Evolutionary conservation across 306 rosid genomes (phyloP).

Genomic region (Dicorynia guianensis): DNA sequence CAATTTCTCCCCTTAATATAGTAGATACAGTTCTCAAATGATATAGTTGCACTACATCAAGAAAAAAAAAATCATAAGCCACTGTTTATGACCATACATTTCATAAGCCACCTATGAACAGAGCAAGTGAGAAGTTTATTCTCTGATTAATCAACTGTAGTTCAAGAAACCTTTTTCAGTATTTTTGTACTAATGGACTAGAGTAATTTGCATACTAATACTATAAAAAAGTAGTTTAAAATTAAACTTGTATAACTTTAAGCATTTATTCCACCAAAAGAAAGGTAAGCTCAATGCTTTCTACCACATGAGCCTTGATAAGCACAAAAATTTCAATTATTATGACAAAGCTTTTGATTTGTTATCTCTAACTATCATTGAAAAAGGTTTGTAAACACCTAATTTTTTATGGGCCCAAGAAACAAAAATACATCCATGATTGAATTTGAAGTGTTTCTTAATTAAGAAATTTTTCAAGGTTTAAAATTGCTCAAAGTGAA

Average conservation of each 20-base stretch:
- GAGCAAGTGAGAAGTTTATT: constrained; percentile 82
- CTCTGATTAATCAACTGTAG: constrained; percentile 93
- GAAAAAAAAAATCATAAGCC: constrained; percentile 4
- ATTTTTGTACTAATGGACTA: constrained; percentile 54
- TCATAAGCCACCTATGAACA: constrained; percentile 82
- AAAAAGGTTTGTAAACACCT: too few relatives aligned
- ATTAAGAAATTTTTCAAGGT: too few relatives aligned
- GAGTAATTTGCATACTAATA: constrained; percentile 86
- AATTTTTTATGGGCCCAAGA: too few relatives aligned
- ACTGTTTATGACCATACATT: constrained; percentile 51
- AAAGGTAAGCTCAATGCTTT: neutral
- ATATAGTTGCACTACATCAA: constrained; percentile 62
- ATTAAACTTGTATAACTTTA: constrained; percentile 18
- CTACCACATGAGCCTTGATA: constrained; percentile 65
- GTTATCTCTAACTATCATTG: constrained; percentile 13
- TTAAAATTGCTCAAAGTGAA: too few relatives aligned
- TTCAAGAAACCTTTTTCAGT: constrained; percentile 76
- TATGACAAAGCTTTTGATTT: constrained; percentile 20
- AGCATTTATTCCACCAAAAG: constrained; percentile 4
- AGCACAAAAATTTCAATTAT: constrained; percentile 60
- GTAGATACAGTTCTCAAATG: constrained; percentile 79
- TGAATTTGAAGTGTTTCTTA: too few relatives aligned
- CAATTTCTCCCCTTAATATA: too few relatives aligned
- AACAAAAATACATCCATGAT: too few relatives aligned
- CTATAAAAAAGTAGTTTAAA: constrained; percentile 42